phyloP scores from a whole-genome alignment of 768 basidiomycete genomes.

The Punctularia strigosozonata region DNA sequence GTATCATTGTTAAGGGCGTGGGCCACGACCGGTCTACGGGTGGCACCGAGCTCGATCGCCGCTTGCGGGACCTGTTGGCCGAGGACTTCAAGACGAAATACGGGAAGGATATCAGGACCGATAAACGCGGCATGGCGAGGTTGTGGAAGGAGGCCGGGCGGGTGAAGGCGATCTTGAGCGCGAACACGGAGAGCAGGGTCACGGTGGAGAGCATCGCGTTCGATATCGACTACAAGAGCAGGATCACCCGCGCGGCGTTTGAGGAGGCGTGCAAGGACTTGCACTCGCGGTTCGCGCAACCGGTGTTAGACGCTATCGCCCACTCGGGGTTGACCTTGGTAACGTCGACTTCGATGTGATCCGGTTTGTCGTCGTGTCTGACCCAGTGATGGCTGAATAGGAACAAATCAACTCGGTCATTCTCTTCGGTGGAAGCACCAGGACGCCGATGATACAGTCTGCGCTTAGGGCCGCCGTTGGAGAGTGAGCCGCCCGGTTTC shows the following conservation, averaged over 20 bases:
- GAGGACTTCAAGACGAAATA: slow-evolving; percentile 65
- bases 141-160: slow-evolving; percentile 89
- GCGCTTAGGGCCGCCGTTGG: slow-evolving; percentile 72
- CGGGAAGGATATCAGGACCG: slow-evolving; percentile 53
- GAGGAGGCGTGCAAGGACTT: slow-evolving; percentile 66
- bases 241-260: slow-evolving; percentile 67
- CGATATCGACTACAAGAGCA: slow-evolving; percentile 83
- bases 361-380: background rate
- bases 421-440: slow-evolving; percentile 81
- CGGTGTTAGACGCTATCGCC: slow-evolving; percentile 62
- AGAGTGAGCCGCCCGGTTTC: slow-evolving; percentile 35
- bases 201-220: slow-evolving; percentile 80
- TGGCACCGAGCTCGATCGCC: slow-evolving; percentile 77
- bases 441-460: slow-evolving; percentile 85
- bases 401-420: slow-evolving; percentile 79
- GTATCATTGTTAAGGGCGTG: slow-evolving; percentile 67
- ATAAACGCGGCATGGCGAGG: slow-evolving; percentile 83
- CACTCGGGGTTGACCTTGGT: slow-evolving; percentile 60
- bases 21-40: slow-evolving; percentile 71
- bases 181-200: slow-evolving; percentile 71
- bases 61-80: slow-evolving; percentile 70
- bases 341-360: slow-evolving; percentile 11
- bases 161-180: slow-evolving; percentile 87
- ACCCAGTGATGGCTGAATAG: slow-evolving; percentile 23
- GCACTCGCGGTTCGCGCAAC: slow-evolving; percentile 47